Percentiles rank a stretch among this genome's conserved stretches.
phyloP scores from a whole-genome alignment of 805 yeast species.

The Suhomyces sp. region DNA sequence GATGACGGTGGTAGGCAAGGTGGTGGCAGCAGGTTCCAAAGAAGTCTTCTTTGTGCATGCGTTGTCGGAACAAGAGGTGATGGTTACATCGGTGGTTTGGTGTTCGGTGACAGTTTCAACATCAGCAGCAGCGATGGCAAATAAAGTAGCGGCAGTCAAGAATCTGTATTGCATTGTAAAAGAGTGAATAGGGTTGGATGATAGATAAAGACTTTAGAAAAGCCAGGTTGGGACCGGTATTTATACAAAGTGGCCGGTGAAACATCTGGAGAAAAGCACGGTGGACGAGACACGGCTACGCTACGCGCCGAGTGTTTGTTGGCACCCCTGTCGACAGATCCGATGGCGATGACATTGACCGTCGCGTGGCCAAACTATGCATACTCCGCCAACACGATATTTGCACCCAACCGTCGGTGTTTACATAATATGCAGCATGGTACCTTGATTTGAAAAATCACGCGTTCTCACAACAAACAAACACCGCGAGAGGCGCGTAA shows the following conservation, averaged over 20 bases:
- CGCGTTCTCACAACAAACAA: constrained; percentile 3
- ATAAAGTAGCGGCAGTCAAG: constrained; percentile 20
- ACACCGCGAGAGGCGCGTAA: background rate
- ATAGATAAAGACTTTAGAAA: background rate
- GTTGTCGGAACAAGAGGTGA: constrained; percentile 37
- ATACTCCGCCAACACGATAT: constrained; percentile 1
- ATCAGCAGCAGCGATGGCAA: constrained; percentile 17
- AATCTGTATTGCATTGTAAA: constrained; percentile 22
- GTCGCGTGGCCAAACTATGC: background rate
- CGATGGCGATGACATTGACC: background rate
- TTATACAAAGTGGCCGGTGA: background rate
- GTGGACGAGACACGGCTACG: background rate
- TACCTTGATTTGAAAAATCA: background rate
- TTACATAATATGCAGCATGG: background rate
- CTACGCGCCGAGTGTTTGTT: constrained; percentile 1
- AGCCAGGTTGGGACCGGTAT: background rate
- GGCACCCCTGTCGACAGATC: background rate
- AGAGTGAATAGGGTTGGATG: constrained; percentile 5
- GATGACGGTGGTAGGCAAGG: constrained; percentile 2
- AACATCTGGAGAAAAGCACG: background rate
- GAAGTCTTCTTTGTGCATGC: constrained; percentile 22
- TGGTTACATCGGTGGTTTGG: constrained; percentile 27
- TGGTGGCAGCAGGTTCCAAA: constrained; percentile 11
- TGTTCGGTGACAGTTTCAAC: constrained; percentile 21
- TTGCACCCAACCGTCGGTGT: constrained; percentile 5